Conservation (phyloP, 2,329 filamentous ascomycete species). For the Penicillium sp. region DNA sequence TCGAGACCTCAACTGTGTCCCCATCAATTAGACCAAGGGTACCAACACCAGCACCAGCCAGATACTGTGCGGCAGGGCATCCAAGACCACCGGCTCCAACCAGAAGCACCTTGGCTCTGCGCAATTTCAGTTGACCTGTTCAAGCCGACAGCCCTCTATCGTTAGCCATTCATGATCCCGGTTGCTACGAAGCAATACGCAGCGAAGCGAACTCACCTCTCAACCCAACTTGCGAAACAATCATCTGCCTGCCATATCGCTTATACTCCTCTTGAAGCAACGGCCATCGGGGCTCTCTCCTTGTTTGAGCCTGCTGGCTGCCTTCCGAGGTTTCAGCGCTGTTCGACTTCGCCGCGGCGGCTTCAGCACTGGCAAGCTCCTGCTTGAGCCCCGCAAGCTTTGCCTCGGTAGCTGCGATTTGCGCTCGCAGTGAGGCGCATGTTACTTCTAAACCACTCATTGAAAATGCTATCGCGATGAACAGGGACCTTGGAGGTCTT, state of each 20-base stretch:
- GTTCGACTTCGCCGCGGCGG: constrained; percentile 22
- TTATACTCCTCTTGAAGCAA: constrained; percentile 73
- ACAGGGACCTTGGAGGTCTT: background rate
- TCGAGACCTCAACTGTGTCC: constrained; percentile 84
- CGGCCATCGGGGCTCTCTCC: constrained; percentile 59
- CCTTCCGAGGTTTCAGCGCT: constrained; percentile 3
- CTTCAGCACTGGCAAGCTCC: constrained; percentile 36
- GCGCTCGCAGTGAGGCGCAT: constrained; percentile 36
- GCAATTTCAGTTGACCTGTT: constrained; percentile 74
- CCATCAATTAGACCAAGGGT: constrained; percentile 83
- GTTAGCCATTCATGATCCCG: background rate
- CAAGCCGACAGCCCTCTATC: background rate
- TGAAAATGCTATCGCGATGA: background rate
- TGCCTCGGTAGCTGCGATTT: constrained; percentile 40
- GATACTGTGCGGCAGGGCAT: constrained; percentile 88
- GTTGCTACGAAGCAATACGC: background rate
- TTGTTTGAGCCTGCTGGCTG: background rate
- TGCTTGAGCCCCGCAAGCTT: constrained; percentile 38
- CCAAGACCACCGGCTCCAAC: constrained; percentile 88
- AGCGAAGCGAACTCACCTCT: constrained; percentile 56
- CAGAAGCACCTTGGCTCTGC: constrained; percentile 70
- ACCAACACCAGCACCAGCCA: constrained; percentile 85
- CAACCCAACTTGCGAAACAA: constrained; percentile 78
- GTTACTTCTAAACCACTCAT: constrained; percentile 26
- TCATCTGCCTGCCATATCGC: constrained; percentile 87